A percentile compares a stretch with the other conserved stretches of the same genome.
These are phyloP conservation scores for Termitomyces sp. DNA, from an alignment of 768 basidiomycete species.

Conservation along the genomic window DNA sequence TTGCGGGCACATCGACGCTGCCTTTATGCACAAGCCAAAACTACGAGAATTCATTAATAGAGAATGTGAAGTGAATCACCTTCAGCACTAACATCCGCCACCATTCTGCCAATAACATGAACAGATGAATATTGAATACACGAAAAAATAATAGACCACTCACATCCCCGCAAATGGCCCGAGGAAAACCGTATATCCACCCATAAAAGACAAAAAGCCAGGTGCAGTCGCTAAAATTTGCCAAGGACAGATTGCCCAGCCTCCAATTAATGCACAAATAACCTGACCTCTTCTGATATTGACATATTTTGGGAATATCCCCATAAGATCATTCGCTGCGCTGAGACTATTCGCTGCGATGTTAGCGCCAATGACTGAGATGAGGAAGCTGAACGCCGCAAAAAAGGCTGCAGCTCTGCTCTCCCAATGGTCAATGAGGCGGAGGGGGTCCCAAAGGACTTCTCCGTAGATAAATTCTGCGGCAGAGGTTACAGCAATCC, in stretches of 20 bases:
- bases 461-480: conserved; percentile 67
- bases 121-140: neutral
- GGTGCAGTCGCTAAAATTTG: conserved; percentile 68
- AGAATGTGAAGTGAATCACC: no score
- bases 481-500: conserved; percentile 77
- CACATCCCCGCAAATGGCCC: conserved; percentile 82
- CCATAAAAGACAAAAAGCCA: conserved; percentile 74
- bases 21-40: conserved; percentile 76
- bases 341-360: conserved; percentile 73
- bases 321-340: conserved; percentile 84
- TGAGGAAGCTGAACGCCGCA: conserved; percentile 64
- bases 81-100: conserved; percentile 34
- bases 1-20: conserved; percentile 75
- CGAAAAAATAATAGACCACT: conserved; percentile 18
- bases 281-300: conserved; percentile 79
- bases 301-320: conserved; percentile 67
- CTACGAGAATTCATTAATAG: conserved; percentile 23
- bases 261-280: conserved; percentile 76
- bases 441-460: conserved; percentile 67
- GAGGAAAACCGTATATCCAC: conserved; percentile 80
- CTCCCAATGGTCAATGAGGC: conserved; percentile 75
- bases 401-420: conserved; percentile 87
- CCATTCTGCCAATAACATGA: conserved; percentile 28
- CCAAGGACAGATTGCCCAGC: conserved; percentile 85
- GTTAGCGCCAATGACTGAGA: conserved; percentile 69